Conservation (phyloP, 2,329 filamentous ascomycete genomes). For the Raffaelea albimanens region DNA sequence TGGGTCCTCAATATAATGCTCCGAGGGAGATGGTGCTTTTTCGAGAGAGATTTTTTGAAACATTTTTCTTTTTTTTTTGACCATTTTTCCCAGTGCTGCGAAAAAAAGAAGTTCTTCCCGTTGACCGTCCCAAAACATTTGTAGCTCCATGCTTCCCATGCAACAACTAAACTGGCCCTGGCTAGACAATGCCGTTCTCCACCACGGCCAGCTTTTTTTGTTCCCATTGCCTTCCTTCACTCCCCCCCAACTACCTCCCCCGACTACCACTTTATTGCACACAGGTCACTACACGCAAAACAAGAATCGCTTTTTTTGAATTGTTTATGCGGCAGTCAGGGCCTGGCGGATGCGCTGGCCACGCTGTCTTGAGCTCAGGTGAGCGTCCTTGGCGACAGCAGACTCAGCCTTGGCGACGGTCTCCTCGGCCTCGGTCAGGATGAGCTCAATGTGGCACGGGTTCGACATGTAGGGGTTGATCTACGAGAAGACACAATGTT, state of each 20-base stretch:
- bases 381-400: conserved; percentile 55
- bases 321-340: conserved; percentile 50
- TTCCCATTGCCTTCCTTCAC: conserved; percentile 3
- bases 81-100: background rate
- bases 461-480: conserved; percentile 99
- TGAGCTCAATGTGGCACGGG: conserved; percentile 99
- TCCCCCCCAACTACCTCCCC: background rate
- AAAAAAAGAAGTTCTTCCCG: background rate
- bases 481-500: conserved; percentile 32
- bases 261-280: too few species aligned
- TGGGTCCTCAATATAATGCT: background rate
- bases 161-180: too few species aligned
- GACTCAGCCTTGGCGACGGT: conserved; percentile 81
- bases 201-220: too few species aligned
- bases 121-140: background rate
- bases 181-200: too few species aligned
- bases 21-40: background rate
- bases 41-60: too few species aligned
- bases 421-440: conserved; percentile 97
- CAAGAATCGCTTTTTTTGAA: too few species aligned
- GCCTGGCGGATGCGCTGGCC: conserved; percentile 58
- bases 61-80: too few species aligned
- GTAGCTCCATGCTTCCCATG: too few species aligned
- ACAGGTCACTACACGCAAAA: too few species aligned
- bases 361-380: conserved; percentile 87